Evolutionary conservation across 1,139 yeast species (phyloP).

Genomic region (Hyphopichia fennica): DNA sequence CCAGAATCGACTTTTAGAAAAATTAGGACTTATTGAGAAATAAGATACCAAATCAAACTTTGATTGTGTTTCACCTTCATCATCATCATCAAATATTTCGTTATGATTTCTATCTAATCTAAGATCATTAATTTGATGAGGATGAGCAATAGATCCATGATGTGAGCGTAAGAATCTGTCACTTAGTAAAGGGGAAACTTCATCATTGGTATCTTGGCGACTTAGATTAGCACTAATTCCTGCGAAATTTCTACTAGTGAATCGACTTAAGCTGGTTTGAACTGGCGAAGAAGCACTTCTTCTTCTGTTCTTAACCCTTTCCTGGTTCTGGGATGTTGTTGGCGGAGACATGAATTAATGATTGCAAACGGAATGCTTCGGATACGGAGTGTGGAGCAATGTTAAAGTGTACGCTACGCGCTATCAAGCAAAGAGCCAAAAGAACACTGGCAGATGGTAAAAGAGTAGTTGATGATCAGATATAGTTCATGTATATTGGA

Average conservation of each 20-base stretch:
- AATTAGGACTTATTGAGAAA: slow-evolving; percentile 4
- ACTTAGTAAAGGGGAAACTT: background rate
- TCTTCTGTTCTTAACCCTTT: background rate
- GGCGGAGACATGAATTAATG: background rate
- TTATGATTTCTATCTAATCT: background rate
- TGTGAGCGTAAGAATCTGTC: background rate
- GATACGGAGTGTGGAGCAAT: background rate
- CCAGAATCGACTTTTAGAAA: slow-evolving; percentile 44
- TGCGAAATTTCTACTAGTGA: background rate
- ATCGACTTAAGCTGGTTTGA: background rate
- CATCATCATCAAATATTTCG: slow-evolving; percentile 1
- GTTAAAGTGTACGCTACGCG: too few species aligned
- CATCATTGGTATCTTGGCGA: background rate
- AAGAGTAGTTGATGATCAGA: too few species aligned
- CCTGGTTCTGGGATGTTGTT: background rate
- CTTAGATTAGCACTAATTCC: background rate
- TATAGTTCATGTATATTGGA: too few species aligned
- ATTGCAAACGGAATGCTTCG: background rate
- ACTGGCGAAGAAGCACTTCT: background rate
- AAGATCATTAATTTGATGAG: background rate
- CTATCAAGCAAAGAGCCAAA: too few species aligned
- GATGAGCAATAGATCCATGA: background rate
- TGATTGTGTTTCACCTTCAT: slow-evolving; percentile 3
- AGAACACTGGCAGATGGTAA: too few species aligned
- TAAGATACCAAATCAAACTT: background rate